Evolutionary conservation across 495 filamentous ascomycete genomes (phyloP), one percentile per base, ranked within the genome.

Genomic region (Trichocladium antarcticum): DNA sequence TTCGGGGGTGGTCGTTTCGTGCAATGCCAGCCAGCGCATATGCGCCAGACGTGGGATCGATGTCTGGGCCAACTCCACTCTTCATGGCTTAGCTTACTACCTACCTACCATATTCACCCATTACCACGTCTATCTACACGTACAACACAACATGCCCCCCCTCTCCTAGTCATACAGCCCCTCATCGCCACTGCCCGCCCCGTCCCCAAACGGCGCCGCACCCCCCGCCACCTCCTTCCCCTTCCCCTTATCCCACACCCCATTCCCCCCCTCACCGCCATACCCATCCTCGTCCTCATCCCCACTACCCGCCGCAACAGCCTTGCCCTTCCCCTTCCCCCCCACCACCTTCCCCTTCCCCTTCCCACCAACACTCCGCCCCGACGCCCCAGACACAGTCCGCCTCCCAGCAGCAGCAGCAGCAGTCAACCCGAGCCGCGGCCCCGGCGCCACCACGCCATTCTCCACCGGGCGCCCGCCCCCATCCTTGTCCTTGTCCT

Each of bases 401-500:
- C 52, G 43, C 44, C 45, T 56, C 40, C 37, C 55, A 20, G 45
- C 17, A 4, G 5, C 31, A 37, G 55, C 55, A 20, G 45, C 17
- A 4, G 5, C 31, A 37, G 55, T 12, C 54, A 35, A 9, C 3
- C 29, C 43, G 35, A 47, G 16, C 17, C 44, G 21, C 22, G 48
- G 42, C 17, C 32, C 66, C 65, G 22, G 40, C 16, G 27, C 39
- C 7, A 38, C 38, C 8, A 5, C 4, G 8, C 29, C 45, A 19
- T 49, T 22, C 11, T 42, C 37, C 17, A 37, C 35, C 15, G 38
- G 28, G 20, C 48, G 38, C n/a, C 45, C 37, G 4, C 49, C 63
- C 67, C 94, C 87, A 56, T 94, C 94, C 17, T 76, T 73, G 29
- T 66, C 47, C 43, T 65, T 57, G 17, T 66, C 55, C 4, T 65